Evolutionary conservation across 1,284 basidiomycete species (phyloP).

Genomic region (Afroboletus lepidellus): DNA sequence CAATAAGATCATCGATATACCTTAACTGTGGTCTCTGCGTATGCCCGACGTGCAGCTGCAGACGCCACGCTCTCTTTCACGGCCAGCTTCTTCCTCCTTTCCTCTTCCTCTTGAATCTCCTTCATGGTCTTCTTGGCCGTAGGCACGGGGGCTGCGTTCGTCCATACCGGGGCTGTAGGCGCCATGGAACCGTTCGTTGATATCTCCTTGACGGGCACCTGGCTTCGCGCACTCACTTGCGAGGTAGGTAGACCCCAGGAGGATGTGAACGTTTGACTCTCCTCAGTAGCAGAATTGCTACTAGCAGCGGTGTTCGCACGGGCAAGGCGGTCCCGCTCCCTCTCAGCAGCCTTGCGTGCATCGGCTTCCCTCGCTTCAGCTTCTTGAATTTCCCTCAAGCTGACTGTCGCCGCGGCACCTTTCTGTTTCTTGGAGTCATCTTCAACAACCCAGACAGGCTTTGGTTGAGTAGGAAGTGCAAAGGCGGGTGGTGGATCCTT

Average conservation of each 20-base stretch:
- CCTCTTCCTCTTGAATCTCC: constrained; percentile 98
- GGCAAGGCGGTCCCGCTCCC: constrained; percentile 59
- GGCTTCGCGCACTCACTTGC: constrained; percentile 57
- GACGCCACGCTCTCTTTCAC: constrained; percentile 60
- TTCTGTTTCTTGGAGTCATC: constrained; percentile 61
- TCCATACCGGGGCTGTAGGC: constrained; percentile 59
- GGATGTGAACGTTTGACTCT: constrained; percentile 59
- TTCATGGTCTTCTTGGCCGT: constrained; percentile 91
- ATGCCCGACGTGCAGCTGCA: constrained; percentile 63
- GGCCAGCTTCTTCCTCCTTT: constrained; percentile 71
- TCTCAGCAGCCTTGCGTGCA: constrained; percentile 66
- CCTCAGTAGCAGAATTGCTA: constrained; percentile 42
- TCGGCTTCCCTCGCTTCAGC: constrained; percentile 84
- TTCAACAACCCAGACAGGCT: constrained; percentile 61
- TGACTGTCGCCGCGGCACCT: constrained; percentile 48
- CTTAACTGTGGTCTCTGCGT: constrained; percentile 79
- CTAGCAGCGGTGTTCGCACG: constrained; percentile 46
- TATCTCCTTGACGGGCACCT: constrained; percentile 46
- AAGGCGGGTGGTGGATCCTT: constrained; percentile 29
- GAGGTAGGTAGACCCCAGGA: constrained; percentile 81
- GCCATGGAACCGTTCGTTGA: constrained; percentile 36
- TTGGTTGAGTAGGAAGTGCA: constrained; percentile 35
- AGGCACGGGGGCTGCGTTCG: constrained; percentile 50
- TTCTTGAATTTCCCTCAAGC: constrained; percentile 94
- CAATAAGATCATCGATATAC: constrained; percentile 37